Conservation (phyloP, 23 red algal genomes). For the Gracilaria gracilis region DNA sequence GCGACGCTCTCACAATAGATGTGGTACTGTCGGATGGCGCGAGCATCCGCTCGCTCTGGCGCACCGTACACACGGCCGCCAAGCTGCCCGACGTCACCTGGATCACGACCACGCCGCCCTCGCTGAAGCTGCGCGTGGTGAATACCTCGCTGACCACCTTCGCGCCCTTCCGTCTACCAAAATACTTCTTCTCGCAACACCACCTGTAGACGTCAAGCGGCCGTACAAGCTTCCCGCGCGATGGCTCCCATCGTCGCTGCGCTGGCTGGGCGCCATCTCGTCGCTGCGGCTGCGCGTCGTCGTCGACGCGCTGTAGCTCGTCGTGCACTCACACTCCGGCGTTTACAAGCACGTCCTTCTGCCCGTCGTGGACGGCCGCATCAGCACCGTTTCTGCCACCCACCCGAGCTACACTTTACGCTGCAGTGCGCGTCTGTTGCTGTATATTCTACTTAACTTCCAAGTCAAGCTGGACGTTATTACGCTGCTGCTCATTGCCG, state of each 20-base stretch:
- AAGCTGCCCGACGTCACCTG: conserved; percentile 39
- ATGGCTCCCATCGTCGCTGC: conserved; percentile 10
- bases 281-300: conserved; percentile 18
- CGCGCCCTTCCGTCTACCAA: too few species aligned
- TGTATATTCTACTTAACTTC: conserved; percentile 32
- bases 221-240: conserved; percentile 17
- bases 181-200: too few species aligned
- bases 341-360: conserved; percentile 28
- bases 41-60: conserved; percentile 16
- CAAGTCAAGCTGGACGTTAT: conserved; percentile 46
- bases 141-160: too few species aligned
- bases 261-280: too few species aligned
- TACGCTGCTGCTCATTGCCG: conserved; percentile 8
- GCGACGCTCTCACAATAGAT: too few species aligned
- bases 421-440: not conserved
- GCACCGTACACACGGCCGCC: conserved; percentile 5
- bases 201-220: too few species aligned
- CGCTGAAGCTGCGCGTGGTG: not conserved
- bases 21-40: conserved; percentile 13
- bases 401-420: not conserved
- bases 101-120: not conserved
- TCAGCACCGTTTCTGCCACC: not conserved
- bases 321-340: conserved; percentile 4
- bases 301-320: not conserved
- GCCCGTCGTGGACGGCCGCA: conserved; percentile 33